Conservation (phyloP, 805 yeast species). For the Cyberlindnera amylophila region DNA sequence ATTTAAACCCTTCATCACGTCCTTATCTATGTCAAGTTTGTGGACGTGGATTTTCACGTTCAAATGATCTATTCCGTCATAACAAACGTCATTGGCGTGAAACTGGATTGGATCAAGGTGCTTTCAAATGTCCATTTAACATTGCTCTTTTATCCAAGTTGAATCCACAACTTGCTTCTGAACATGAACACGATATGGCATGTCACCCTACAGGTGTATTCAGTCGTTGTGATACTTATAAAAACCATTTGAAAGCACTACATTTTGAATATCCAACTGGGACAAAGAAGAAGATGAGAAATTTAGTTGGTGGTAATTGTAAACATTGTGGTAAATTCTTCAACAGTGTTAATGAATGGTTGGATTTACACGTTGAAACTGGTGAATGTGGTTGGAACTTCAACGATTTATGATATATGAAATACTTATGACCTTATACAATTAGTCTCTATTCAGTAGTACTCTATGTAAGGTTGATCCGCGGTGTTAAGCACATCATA, state of each 20-base stretch:
- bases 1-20: slow-evolving; percentile 62
- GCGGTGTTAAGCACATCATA: too few species aligned
- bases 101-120: slow-evolving; percentile 58
- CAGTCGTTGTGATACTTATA: slow-evolving; percentile 86
- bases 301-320: slow-evolving; percentile 67
- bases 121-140: slow-evolving; percentile 78
- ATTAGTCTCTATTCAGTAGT: too few species aligned
- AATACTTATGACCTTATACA: too few species aligned
- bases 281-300: slow-evolving; percentile 73
- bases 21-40: slow-evolving; percentile 80
- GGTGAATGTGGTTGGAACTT: slow-evolving; percentile 23
- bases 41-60: slow-evolving; percentile 80
- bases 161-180: slow-evolving; percentile 1
- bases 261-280: slow-evolving; percentile 89
- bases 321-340: slow-evolving; percentile 69
- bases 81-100: slow-evolving; percentile 83
- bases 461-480: too few species aligned
- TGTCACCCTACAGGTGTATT: slow-evolving; percentile 87
- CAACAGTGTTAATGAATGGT: slow-evolving; percentile 74
- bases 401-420: too few species aligned
- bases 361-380: slow-evolving; percentile 63
- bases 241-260: slow-evolving; percentile 84
- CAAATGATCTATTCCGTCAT: slow-evolving; percentile 83
- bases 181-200: slow-evolving; percentile 11
- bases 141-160: slow-evolving; percentile 15